Percentiles rank a stretch among this genome's conserved stretches.
Evolutionary conservation across 768 basidiomycete species (phyloP).

Genomic region (Auriscalpium vulgare): DNA sequence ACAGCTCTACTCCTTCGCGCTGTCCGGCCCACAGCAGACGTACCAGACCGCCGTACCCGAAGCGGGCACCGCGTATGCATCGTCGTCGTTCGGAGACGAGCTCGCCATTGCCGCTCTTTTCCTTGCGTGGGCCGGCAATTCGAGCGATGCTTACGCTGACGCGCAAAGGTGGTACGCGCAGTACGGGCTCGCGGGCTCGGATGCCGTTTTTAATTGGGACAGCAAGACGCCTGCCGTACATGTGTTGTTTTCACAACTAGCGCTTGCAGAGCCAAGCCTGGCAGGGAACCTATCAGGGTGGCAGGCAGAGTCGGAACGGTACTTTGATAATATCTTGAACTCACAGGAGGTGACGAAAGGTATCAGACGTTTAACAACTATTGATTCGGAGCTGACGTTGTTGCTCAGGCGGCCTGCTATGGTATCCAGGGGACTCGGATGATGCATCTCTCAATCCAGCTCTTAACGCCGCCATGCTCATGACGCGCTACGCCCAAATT

Average conservation of each 20-base stretch:
- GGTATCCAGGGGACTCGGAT: constrained; percentile 78
- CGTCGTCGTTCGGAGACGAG: constrained; percentile 67
- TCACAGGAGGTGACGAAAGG: constrained; percentile 56
- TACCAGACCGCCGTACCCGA: constrained; percentile 70
- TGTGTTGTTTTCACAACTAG: constrained; percentile 70
- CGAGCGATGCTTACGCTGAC: constrained; percentile 48
- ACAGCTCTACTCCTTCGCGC: constrained; percentile 69
- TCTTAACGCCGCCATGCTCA: constrained; percentile 78
- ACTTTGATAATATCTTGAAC: constrained; percentile 66
- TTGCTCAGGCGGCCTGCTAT: constrained; percentile 65
- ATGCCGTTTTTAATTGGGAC: constrained; percentile 85
- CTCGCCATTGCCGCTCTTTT: constrained; percentile 70
- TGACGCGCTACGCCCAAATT: constrained; percentile 68
- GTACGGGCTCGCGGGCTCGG: constrained; percentile 43
- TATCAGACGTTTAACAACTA: constrained; percentile 16
- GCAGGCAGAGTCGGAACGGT: constrained; percentile 62
- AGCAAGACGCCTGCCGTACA: constrained; percentile 68
- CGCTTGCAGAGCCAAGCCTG: constrained; percentile 45
- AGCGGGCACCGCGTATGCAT: constrained; percentile 57
- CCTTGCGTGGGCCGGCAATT: constrained; percentile 64
- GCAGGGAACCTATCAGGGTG: constrained; percentile 51
- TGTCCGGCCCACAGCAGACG: constrained; percentile 45
- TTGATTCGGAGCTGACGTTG: neutral
- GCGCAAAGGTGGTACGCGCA: constrained; percentile 54
- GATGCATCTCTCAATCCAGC: constrained; percentile 78